These are phyloP conservation scores for Lipomyces japonicus DNA, from an alignment of 805 yeast genomes.

Conservation along the genomic window DNA sequence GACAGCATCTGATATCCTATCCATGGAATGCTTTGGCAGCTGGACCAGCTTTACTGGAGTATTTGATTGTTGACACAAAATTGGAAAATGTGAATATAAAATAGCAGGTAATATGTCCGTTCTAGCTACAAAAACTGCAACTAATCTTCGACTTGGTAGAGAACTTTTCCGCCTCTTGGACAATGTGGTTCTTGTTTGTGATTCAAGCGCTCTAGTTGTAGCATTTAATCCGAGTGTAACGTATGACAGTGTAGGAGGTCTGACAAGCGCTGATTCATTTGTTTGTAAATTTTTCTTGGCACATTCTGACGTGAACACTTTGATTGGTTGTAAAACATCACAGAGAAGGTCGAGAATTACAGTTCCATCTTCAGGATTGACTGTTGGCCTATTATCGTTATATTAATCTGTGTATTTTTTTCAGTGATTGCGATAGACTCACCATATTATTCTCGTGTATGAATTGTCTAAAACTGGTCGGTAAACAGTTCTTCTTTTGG, in stretches of 20 bases:
- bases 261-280: not conserved
- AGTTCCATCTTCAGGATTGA: constrained; percentile 13
- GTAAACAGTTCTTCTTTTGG: constrained; percentile 28
- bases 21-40: constrained; percentile 18
- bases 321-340: constrained; percentile 12
- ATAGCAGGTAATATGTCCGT: constrained; percentile 29
- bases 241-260: constrained; percentile 12
- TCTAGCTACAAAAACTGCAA: constrained; percentile 27
- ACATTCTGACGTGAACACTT: constrained; percentile 2
- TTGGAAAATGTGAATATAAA: constrained; percentile 28
- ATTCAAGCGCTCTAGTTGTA: constrained; percentile 21
- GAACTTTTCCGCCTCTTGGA: not conserved
- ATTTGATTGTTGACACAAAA: constrained; percentile 18
- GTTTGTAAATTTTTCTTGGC: constrained; percentile 1
- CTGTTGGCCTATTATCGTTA: constrained; percentile 13
- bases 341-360: constrained; percentile 18
- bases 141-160: constrained; percentile 3
- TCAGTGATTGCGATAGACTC: not conserved
- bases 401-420: not conserved
- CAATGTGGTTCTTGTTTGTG: constrained; percentile 2
- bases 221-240: constrained; percentile 22
- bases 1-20: constrained; percentile 4
- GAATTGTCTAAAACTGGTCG: constrained; percentile 34
- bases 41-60: constrained; percentile 18
- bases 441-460: constrained; percentile 24